Evolutionary conservation across 2,329 filamentous ascomycete genomes (phyloP).

Genomic region (Talaromyces sp.): DNA sequence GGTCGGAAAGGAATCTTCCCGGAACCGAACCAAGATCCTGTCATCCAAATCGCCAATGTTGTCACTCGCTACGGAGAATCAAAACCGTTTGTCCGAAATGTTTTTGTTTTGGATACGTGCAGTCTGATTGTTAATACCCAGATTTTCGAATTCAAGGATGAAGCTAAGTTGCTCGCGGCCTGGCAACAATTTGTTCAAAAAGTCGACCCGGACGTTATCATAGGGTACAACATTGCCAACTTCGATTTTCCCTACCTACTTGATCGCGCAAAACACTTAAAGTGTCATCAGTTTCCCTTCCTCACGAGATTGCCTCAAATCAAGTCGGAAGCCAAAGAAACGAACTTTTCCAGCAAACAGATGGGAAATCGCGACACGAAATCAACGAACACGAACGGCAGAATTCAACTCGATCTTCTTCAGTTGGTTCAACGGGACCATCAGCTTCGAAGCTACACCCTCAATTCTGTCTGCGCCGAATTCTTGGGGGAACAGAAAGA

Average conservation of each 20-base stretch:
- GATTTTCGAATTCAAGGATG: constrained; percentile 75
- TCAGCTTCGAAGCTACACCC: constrained; percentile 90
- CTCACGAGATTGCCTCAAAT: constrained; percentile 76
- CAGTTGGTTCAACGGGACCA: constrained; percentile 93
- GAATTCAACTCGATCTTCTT: constrained; percentile 88
- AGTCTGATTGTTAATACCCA: constrained; percentile 94
- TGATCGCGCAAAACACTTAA: constrained; percentile 80
- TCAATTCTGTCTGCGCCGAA: constrained; percentile 93
- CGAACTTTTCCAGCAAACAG: constrained; percentile 94
- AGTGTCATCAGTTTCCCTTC: constrained; percentile 74
- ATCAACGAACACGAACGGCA: constrained; percentile 87
- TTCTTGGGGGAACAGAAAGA: constrained; percentile 98
- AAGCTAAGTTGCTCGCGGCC: constrained; percentile 84
- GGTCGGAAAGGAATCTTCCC: constrained; percentile 97
- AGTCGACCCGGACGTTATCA: constrained; percentile 95
- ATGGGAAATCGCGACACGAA: constrained; percentile 97
- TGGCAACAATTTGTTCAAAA: constrained; percentile 89
- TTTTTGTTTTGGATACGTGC: constrained; percentile 90
- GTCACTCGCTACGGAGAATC: constrained; percentile 92
- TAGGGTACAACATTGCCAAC: constrained; percentile 97
- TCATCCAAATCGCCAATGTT: constrained; percentile 97
- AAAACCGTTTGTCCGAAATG: constrained; percentile 93
- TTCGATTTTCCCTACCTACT: constrained; percentile 98
- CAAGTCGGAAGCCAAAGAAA: constrained; percentile 68
- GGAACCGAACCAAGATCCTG: constrained; percentile 83